A percentile compares a stretch with the other conserved stretches of the same genome.
phyloP scores from a whole-genome alignment of 495 filamentous ascomycete genomes.

The Penicillium lividum region DNA sequence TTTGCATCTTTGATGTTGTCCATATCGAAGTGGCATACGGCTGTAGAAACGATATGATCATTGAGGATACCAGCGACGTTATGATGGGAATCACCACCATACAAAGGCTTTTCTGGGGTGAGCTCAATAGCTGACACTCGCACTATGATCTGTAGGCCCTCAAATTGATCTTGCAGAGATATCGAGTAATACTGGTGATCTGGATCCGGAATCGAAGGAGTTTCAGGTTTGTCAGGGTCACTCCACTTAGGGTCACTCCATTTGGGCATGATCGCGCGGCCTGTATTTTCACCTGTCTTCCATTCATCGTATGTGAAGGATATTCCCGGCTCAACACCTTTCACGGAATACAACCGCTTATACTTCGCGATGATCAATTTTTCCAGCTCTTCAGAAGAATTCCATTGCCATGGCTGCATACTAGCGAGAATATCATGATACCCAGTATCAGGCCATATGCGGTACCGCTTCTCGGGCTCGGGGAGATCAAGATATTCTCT shows the following conservation, averaged over 20 bases:
- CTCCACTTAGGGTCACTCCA: not conserved
- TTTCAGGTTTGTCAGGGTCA: constrained; percentile 1
- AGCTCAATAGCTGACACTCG: constrained; percentile 15
- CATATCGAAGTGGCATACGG: constrained; percentile 13
- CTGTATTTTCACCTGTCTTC: constrained; percentile 11
- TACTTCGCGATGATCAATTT: constrained; percentile 9
- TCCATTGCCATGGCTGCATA: constrained; percentile 2
- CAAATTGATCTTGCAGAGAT: constrained; percentile 14
- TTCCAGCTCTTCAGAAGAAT: constrained; percentile 10
- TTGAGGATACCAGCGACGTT: constrained; percentile 13
- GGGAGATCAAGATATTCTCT: constrained; percentile 8
- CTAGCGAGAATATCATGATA: constrained; percentile 1
- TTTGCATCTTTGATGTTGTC: constrained; percentile 14
- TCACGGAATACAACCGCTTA: constrained; percentile 6
- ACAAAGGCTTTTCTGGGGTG: constrained; percentile 12
- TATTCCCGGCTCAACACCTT: constrained; percentile 12
- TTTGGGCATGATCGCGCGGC: constrained; percentile 10
- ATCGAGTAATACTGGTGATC: constrained; percentile 5
- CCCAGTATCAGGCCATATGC: constrained; percentile 6
- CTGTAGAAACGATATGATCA: constrained; percentile 14
- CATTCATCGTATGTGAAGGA: constrained; percentile 17
- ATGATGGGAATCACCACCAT: constrained; percentile 10
- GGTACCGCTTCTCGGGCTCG: constrained; percentile 10
- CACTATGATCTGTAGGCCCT: constrained; percentile 13
- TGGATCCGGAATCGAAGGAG: constrained; percentile 7